Evolutionary conservation across 2,329 filamentous ascomycete species (phyloP), one percentile per base, ranked within the genome.

Genomic region (Sporothrix protearum): DNA sequence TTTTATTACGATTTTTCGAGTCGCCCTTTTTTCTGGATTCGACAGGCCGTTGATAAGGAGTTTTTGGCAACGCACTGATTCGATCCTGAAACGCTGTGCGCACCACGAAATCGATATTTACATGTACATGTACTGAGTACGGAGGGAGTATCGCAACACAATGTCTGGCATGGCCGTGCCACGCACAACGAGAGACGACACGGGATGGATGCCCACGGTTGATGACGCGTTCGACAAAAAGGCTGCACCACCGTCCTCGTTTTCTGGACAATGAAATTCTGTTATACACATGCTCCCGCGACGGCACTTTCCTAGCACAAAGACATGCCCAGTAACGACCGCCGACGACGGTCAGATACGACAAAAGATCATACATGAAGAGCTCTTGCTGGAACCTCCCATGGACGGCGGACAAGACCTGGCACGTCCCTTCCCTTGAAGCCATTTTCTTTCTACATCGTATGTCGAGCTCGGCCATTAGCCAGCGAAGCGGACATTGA

Each of bases 21-120:
- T 61, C 55, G 55, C 55, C 55, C 30, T 39, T 22, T n/a, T 63
- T 63, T n/a, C 57, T 42, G 39, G 57, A 25, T 61, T 42, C n/a
- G 10, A 25, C 57, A 39, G 33, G 6, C 0, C 19, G 36, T 36
- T 63, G 36, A 25, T 39, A 25, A 42, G 57, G 5, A 22, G n/a
- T 36, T 22, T n/a, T 39, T 12, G n/a, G 12, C n/a, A 10, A 25
- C 19, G 14, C n/a, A 7, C 33, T 25, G 57, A 63, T 63, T 39
- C 57, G 33, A 63, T 42, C 57, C n/a, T 22, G 19, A 39, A 36
- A 33, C 53, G 53, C 14, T 28, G 28, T 33, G 28, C 28, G 28
- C 28, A 33, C 28, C 25, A 2, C 53, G 9, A 25, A 25, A 33
- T 9, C 10, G 25, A 30, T 53, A 25, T 53, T 28, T 33, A n/a